These are phyloP conservation scores for Lasiodiplodia citricola DNA, from an alignment of 2,329 filamentous ascomycete species.

Conservation along the genomic window DNA sequence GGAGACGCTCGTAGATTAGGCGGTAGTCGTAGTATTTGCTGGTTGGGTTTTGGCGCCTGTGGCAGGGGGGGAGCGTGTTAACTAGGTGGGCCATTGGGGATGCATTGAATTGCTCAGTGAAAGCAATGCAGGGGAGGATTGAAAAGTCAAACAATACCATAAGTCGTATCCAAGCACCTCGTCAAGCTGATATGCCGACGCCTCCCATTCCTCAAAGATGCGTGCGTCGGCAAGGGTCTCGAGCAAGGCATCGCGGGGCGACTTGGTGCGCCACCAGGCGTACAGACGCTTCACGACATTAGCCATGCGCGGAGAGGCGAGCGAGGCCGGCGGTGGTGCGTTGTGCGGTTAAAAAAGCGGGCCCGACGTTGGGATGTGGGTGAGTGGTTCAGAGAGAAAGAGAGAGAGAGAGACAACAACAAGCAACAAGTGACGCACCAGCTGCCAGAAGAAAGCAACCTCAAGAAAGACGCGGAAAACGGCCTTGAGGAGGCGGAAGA, in stretches of 20 bases:
- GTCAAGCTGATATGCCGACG: slow-evolving; percentile 82
- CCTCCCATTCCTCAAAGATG: slow-evolving; percentile 84
- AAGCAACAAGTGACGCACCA: slow-evolving; percentile 36
- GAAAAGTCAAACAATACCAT: slow-evolving; percentile 61
- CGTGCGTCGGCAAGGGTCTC: slow-evolving; percentile 69
- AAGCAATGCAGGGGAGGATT: neutral
- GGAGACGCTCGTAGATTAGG: slow-evolving; percentile 78
- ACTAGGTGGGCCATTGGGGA: no score
- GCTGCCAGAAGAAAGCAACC: slow-evolving; percentile 48
- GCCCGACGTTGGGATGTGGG: neutral
- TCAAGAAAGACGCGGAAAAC: slow-evolving; percentile 43
- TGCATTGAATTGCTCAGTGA: no score
- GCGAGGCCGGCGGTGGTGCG: neutral
- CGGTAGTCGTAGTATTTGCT: slow-evolving; percentile 86
- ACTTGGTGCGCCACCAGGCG: slow-evolving; percentile 70
- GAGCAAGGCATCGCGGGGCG: slow-evolving; percentile 68
- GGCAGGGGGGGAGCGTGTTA: neutral
- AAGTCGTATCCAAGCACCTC: slow-evolving; percentile 78
- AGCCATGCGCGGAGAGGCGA: slow-evolving; percentile 22
- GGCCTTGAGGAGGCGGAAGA: slow-evolving; percentile 34
- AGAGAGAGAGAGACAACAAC: neutral
- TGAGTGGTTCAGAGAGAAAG: neutral
- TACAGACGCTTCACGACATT: slow-evolving; percentile 64
- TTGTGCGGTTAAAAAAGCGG: neutral
- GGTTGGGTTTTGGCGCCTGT: slow-evolving; percentile 79